phyloP scores from a whole-genome alignment of 441 rosid species.

The Pelargonium fulgidum region DNA sequence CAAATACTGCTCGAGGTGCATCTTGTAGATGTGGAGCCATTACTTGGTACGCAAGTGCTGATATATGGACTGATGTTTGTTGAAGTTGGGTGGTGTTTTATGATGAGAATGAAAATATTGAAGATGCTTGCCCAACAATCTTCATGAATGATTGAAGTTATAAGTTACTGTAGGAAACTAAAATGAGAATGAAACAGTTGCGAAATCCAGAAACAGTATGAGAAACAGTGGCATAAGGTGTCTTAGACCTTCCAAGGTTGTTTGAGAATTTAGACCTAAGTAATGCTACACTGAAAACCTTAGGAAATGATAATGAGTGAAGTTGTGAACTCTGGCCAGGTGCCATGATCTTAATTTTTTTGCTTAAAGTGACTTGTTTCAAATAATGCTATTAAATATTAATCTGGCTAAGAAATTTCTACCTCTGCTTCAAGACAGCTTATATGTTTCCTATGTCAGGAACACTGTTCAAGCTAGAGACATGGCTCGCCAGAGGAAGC shows the following conservation, averaged over 20 bases:
- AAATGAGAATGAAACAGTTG: background rate
- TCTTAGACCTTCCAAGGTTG: background rate
- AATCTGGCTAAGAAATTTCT: too few species aligned
- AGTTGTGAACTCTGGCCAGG: too few species aligned
- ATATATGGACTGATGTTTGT: background rate
- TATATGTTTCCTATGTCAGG: constrained; percentile 25
- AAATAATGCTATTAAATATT: too few species aligned
- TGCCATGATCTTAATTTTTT: too few species aligned
- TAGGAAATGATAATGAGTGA: too few species aligned
- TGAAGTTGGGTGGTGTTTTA: too few species aligned
- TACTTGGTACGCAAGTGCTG: constrained; percentile 25
- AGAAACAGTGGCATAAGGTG: background rate
- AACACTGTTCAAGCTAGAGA: constrained; percentile 20
- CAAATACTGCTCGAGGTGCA: constrained; percentile 16
- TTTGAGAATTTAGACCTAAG: too few species aligned
- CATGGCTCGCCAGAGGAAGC: constrained; percentile 30
- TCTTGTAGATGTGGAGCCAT: constrained; percentile 22
- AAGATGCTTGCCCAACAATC: background rate
- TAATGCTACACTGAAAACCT: too few species aligned
- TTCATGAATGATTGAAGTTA: background rate
- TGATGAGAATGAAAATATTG: too few species aligned
- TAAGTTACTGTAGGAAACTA: background rate
- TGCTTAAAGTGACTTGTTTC: too few species aligned
- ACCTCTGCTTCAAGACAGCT: constrained; percentile 16
- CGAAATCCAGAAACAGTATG: background rate